Evolutionary conservation across 768 basidiomycete genomes (phyloP), one percentile per base, ranked within the genome.

Genomic region (Mycena chlorophos): DNA sequence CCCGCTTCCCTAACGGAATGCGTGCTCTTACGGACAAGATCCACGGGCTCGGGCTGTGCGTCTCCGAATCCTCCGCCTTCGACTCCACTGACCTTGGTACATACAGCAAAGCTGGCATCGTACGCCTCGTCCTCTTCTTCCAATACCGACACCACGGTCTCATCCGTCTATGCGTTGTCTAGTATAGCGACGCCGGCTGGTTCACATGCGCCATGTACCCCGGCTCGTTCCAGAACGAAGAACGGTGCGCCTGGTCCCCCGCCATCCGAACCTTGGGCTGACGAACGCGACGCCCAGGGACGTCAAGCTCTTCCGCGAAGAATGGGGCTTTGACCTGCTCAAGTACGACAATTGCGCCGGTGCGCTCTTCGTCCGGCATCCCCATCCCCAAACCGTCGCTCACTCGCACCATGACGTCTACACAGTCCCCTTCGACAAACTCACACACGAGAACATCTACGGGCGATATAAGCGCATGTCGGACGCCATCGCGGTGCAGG

Each of bases 111-210:
- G 78, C 82, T 17, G 85, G 85, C 5, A 86, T 87, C 49, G 85
- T 86, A 62, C 59, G 81, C 63, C 12, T 37, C 42, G 22, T 40
- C 26, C 17, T 14, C 12, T 26, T 37, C 17, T 45, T 31, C 38
- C 5, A n/a, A n/a, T n/a, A n/a, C n/a, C n/a, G n/a, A n/a, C n/a
- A n/a, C n/a, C n/a, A n/a, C n/a, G n/a, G 55, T 8, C 23, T 23
- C 17, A 29, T 49, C 29, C n/a, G n/a, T n/a, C 27, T 4, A 30
- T 4, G n/a, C 0, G 22, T 31, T 27, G 10, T 16, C 3, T 38
- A 85, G 85, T 87, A 87, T 57, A 81, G 85, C 55, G 84, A 86
- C 60, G 77, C 86, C 0, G 86, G 86, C 19, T 87, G 85, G 85
- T 84, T 78, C 62, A 87, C 86, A 23, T 87, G 86, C 61, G 76